Base-by-base conservation (phyloP, 192 early-diverging fungal species). In the Pilobolus umbonatus region DNA sequence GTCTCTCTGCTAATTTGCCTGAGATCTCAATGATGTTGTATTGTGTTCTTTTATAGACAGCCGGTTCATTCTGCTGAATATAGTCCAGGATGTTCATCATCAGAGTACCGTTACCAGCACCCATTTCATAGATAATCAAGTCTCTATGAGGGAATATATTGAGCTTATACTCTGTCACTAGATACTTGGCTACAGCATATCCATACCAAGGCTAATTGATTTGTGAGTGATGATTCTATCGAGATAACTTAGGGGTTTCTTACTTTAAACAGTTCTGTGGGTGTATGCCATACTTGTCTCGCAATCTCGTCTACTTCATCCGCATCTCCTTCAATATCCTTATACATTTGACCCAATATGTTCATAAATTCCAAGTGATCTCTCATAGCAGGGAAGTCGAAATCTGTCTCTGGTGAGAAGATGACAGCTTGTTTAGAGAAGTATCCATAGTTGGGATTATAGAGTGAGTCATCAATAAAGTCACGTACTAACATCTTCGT, bases 231-330 rank as follows among this genome's bases (percentile, higher is more conserved):
- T 21, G 22, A 60, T 21, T 44, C 12, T 32, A 51, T 15, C 32
- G 29, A 60, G 28, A 4, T 67, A 11, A 9, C 4, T 52, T 30
- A 24, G 7, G 11, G 6, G 10, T 22, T 29, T 31, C 10, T 58
- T 71, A 82, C 79, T 75, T 91, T 91, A 63, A 98, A 94, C 22
- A 98, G 69, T 67, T 98, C 96, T 0, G 94, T 93, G 15, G 96
- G 92, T 12, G 96, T 99, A 73, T 99, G 96, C 96, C 96, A 99
- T 24, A 99, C 81, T 73, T 98, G 95, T 55, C 88, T 74, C 5
- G 91, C 80, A 25, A 86, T 77, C 56, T 80, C 81, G 57, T 93
- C 84, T 9, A 88, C 77, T 11, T 85, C 80, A 44, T 88, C 86
- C 30, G 93, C 77, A 40, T 73, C 71, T 47, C 85, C 80, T 71